Evolutionary conservation across 2,329 filamentous ascomycete genomes (phyloP).

Genomic region (Rhexocercosporidium sp.): DNA sequence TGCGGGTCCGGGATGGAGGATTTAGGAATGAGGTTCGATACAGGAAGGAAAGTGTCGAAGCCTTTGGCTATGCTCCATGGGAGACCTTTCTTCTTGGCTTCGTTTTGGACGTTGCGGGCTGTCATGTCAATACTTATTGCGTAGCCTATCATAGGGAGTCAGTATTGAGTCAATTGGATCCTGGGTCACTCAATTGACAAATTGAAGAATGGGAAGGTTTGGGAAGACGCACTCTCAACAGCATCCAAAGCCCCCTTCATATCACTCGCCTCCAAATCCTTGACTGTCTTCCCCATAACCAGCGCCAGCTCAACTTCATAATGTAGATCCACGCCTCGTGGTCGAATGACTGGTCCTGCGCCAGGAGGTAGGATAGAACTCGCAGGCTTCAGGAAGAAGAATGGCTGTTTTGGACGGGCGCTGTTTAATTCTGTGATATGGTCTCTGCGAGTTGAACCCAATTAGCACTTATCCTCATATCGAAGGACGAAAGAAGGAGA

Average conservation of each 20-base stretch:
- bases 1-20: slow-evolving; percentile 83
- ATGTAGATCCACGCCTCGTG: slow-evolving; percentile 83
- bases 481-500: neutral
- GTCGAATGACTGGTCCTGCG: slow-evolving; percentile 79
- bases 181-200: neutral
- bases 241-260: slow-evolving; percentile 77
- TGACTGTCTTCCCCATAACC: slow-evolving; percentile 81
- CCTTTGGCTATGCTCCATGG: slow-evolving; percentile 97
- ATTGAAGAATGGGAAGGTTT: neutral
- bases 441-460: slow-evolving; percentile 61
- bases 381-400: slow-evolving; percentile 98
- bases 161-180: neutral
- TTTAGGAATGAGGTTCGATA: slow-evolving; percentile 83
- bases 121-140: slow-evolving; percentile 97
- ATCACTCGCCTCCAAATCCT: slow-evolving; percentile 77
- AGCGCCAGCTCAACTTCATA: slow-evolving; percentile 95
- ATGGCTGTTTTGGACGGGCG: slow-evolving; percentile 87
- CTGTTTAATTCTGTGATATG: slow-evolving; percentile 94
- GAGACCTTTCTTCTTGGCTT: slow-evolving; percentile 95
- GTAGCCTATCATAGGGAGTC: slow-evolving; percentile 64
- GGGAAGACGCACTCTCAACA: slow-evolving; percentile 68
- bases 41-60: slow-evolving; percentile 95
- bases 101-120: slow-evolving; percentile 90
- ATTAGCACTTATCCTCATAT: neutral
- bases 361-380: slow-evolving; percentile 82